Evolutionary conservation across 139 green algal species (phyloP).

Genomic region (Auxenochlorella pyrenoidosa): DNA sequence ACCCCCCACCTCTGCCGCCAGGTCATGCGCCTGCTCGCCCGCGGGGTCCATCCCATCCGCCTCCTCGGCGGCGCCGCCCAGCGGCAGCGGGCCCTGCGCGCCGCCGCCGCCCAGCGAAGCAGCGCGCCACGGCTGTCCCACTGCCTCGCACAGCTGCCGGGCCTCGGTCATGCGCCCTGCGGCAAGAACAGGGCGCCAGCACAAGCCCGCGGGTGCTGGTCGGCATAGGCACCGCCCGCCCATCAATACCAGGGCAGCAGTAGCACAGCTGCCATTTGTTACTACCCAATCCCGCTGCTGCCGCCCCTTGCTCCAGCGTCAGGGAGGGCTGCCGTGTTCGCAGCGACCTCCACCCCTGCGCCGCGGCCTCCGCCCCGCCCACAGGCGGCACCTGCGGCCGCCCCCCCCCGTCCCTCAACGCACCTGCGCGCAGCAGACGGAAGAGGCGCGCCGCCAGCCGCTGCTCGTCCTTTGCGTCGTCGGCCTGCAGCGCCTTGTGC

Average conservation of each 20-base stretch:
- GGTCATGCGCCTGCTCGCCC: conserved; percentile 63
- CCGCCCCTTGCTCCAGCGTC: too few species aligned
- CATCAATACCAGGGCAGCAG: too few species aligned
- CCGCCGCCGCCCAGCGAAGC: conserved; percentile 69
- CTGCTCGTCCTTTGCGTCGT: conserved; percentile 72
- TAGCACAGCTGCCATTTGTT: too few species aligned
- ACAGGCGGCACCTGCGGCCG: too few species aligned
- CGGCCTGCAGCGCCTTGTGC: conserved; percentile 43
- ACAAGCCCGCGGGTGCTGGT: too few species aligned
- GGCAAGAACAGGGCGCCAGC: too few species aligned
- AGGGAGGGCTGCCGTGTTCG: too few species aligned
- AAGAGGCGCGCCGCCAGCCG: conserved; percentile 68
- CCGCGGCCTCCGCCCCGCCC: too few species aligned
- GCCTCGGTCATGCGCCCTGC: conserved; percentile 67
- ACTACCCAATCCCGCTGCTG: too few species aligned
- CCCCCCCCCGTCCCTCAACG: not conserved
- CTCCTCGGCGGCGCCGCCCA: conserved; percentile 64
- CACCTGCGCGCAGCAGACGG: conserved; percentile 70
- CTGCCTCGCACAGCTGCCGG: conserved; percentile 56
- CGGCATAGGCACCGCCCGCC: too few species aligned
- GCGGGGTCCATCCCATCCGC: conserved; percentile 24
- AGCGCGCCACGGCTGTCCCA: conserved; percentile 78
- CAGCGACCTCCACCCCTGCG: too few species aligned
- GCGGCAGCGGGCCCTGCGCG: conserved; percentile 64
- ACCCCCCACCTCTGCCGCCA: conserved; percentile 38